A percentile compares a stretch with the other conserved stretches of the same genome.
Evolutionary conservation across 495 filamentous ascomycete genomes (phyloP).

Genomic region (Acidomyces sp.): DNA sequence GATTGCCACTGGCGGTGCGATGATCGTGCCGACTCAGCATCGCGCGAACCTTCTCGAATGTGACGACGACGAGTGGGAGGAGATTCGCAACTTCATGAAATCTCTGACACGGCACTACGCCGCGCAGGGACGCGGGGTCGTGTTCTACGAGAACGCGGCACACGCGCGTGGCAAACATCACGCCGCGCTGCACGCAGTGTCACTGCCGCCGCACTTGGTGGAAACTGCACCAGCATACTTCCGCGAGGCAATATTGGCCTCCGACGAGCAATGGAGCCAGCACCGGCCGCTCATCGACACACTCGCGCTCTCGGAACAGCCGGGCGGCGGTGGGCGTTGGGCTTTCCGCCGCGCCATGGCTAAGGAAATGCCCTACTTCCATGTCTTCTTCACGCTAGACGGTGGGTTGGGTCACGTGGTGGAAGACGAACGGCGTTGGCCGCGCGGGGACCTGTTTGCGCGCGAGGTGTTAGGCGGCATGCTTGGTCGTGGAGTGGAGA

Average conservation of each 20-base stretch:
- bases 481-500: slow-evolving; percentile 67
- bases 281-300: slow-evolving; percentile 93
- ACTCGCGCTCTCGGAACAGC: slow-evolving; percentile 39
- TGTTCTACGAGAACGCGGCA: slow-evolving; percentile 97
- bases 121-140: slow-evolving; percentile 73
- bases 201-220: slow-evolving; percentile 73
- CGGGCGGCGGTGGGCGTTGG: slow-evolving; percentile 49
- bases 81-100: slow-evolving; percentile 99
- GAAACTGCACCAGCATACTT: slow-evolving; percentile 92
- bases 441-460: slow-evolving; percentile 84
- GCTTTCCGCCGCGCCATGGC: slow-evolving; percentile 74
- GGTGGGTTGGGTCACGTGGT: slow-evolving; percentile 88
- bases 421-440: slow-evolving; percentile 79
- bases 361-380: slow-evolving; percentile 98
- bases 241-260: slow-evolving; percentile 75
- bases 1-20: slow-evolving; percentile 64
- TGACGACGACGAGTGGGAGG: slow-evolving; percentile 98
- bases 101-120: slow-evolving; percentile 84
- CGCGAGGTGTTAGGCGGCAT: slow-evolving; percentile 87
- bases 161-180: slow-evolving; percentile 60
- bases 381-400: slow-evolving; percentile 89
- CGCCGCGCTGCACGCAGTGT: slow-evolving; percentile 74
- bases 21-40: slow-evolving; percentile 84
- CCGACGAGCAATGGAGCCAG: slow-evolving; percentile 89
- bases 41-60: slow-evolving; percentile 85